Conservation (phyloP, 75 land plant genomes). For the Pinus albicaulis region DNA sequence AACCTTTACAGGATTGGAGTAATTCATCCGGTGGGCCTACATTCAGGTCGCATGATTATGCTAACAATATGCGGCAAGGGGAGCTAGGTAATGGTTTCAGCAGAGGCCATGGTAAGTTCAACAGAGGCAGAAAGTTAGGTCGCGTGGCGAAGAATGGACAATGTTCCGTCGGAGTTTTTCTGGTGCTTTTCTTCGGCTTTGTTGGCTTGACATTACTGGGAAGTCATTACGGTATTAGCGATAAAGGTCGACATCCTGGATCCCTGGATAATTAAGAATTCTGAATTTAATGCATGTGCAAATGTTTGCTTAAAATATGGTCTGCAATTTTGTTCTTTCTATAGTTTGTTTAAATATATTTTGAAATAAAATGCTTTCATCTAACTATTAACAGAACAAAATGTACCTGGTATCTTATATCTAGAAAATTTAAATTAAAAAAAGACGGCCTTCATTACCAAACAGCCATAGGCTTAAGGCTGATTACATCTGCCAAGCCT, state of each 20-base stretch:
- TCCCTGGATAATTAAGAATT: neutral
- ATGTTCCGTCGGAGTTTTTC: slow-evolving; percentile 1
- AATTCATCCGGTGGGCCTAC: neutral
- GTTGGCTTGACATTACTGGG: slow-evolving; percentile 1
- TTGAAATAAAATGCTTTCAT: too few relatives aligned
- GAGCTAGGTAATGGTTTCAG: neutral
- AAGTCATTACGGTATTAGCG: neutral
- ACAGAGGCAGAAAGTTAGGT: neutral
- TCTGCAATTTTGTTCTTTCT: too few relatives aligned
- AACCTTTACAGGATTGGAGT: neutral
- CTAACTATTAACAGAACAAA: too few relatives aligned
- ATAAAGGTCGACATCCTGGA: neutral
- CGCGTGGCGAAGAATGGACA: neutral
- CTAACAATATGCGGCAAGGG: neutral
- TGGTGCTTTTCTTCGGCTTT: slow-evolving; percentile 4
- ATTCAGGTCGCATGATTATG: neutral
- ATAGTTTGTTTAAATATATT: too few relatives aligned
- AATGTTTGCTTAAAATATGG: too few relatives aligned
- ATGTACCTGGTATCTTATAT: too few relatives aligned
- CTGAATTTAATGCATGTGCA: neutral
- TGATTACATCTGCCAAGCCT: too few relatives aligned
- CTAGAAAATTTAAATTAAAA: too few relatives aligned
- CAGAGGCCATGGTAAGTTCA: neutral
- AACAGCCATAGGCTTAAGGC: too few relatives aligned
- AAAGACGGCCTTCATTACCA: too few relatives aligned